Evolutionary conservation across 345 rosid species (phyloP), one percentile per base, ranked within the genome.

Genomic region (Lenwebbia sp.): DNA sequence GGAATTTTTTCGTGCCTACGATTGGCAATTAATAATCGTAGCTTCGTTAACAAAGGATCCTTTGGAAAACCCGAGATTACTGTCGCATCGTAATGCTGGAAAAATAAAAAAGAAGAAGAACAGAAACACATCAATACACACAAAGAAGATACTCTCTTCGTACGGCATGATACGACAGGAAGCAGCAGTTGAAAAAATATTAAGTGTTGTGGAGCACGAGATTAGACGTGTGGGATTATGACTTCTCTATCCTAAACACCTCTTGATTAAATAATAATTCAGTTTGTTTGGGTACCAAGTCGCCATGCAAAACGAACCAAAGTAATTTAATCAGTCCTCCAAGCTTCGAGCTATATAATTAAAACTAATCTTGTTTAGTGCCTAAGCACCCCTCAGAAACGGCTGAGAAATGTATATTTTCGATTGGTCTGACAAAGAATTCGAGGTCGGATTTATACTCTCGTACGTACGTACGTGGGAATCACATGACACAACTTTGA

Each of bases 211-310:
- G 89, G 58, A 89, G 87, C 93, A 90, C 89, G 81, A 89, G 90
- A 86, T 88, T n/a, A 83, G 84, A 85, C 92, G 83, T 89, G 91
- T 89, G 91, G 88, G 94, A 86, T 87, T 82, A 65, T 85, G 92
- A 57, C 86, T 82, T 85, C 84, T 51, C 86, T 58, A 65, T 28
- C 26, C 50, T 85, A 85, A 62, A 44, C 62, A 75, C 50, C 33
- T 28, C 44, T 84, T 82, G 58, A 57, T 56, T 56, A 49, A 30
- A 33, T 50, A 87, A 56, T 85, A 65, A 5, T 41, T 51, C 49
- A 62, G 37, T 49, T 11, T 33, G 12, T 50, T 52, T 22, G n/a
- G 82, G 81, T 85, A 21, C 57, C 84, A 83, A 28, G 57, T 83
- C 40, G 23, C 56, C 54, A 50, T 82, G 84, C 56, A n/a, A 37